Evolutionary conservation across 495 filamentous ascomycete species (phyloP).

Genomic region (Hypoxylon fuscum): DNA sequence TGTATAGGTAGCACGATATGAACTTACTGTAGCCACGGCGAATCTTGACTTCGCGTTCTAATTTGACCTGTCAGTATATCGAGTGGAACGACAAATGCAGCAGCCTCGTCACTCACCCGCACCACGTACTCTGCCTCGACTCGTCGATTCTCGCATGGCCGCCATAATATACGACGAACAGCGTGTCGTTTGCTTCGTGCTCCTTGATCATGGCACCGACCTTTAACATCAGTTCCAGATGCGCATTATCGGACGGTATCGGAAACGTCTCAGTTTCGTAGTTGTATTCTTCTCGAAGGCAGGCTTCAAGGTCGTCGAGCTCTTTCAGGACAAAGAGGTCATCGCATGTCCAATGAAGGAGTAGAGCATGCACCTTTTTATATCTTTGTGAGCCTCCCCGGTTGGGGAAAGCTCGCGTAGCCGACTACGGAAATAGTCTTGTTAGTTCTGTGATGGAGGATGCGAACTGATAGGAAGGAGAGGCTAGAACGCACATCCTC

Average conservation of each 20-base stretch:
- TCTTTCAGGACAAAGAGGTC: constrained; percentile 62
- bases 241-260: constrained; percentile 61
- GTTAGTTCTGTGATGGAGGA: constrained; percentile 14
- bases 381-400: constrained; percentile 56
- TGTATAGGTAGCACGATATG: constrained; percentile 2
- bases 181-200: constrained; percentile 57
- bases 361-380: constrained; percentile 58
- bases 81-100: background rate
- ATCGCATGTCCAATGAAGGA: constrained; percentile 65
- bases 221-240: constrained; percentile 59
- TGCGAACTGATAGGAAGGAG: constrained; percentile 1
- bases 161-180: constrained; percentile 64
- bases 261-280: constrained; percentile 59
- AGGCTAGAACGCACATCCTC: constrained; percentile 52
- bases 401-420: constrained; percentile 60
- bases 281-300: constrained; percentile 57
- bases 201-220: constrained; percentile 59
- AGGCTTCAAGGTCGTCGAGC: constrained; percentile 58
- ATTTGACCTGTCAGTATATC: constrained; percentile 8
- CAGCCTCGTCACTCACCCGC: constrained; percentile 48
- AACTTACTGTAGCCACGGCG: constrained; percentile 54
- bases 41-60: constrained; percentile 50
- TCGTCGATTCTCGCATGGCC: constrained; percentile 64
- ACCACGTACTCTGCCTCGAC: constrained; percentile 62
- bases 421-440: constrained; percentile 49